phyloP scores from a whole-genome alignment of 768 basidiomycete species.

The Lactarius indigo region DNA sequence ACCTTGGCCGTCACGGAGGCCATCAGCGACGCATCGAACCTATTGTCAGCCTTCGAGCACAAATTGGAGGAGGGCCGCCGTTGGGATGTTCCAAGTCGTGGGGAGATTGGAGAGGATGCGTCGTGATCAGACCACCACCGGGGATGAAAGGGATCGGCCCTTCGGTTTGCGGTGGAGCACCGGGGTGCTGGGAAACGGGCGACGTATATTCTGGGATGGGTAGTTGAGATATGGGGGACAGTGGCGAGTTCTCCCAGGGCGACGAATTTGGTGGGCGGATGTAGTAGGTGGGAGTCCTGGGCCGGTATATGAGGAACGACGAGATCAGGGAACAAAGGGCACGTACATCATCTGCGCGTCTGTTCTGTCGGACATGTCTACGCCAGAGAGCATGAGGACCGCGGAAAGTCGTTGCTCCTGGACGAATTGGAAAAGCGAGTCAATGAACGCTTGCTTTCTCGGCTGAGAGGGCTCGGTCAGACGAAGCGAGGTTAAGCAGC shows the following conservation, averaged over 20 bases:
- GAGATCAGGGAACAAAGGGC: neutral
- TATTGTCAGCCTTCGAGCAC: conserved; percentile 82
- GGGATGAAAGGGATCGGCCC: conserved; percentile 66
- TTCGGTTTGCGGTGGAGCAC: conserved; percentile 30
- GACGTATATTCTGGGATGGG: conserved; percentile 55
- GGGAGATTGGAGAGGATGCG: conserved; percentile 53
- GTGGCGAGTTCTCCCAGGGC: conserved; percentile 41
- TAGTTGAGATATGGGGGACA: conserved; percentile 43
- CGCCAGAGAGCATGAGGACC: conserved; percentile 65
- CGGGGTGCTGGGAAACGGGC: conserved; percentile 39
- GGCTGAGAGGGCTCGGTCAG: conserved; percentile 38
- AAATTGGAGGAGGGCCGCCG: conserved; percentile 63
- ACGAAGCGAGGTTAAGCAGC: neutral
- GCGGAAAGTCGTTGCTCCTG: conserved; percentile 45
- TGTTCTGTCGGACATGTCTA: conserved; percentile 70
- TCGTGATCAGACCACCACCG: conserved; percentile 69
- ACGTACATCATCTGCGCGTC: conserved; percentile 76
- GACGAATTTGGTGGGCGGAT: conserved; percentile 45
- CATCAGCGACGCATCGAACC: conserved; percentile 61
- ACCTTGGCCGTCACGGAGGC: conserved; percentile 52
- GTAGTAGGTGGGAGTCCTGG: conserved; percentile 65
- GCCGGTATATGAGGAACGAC: neutral
- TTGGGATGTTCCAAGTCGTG: conserved; percentile 47
- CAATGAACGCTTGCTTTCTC: conserved; percentile 64
- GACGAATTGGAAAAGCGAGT: conserved; percentile 55